Evolutionary conservation across 257 asterid genomes (phyloP).

Genomic region (Agastache rugosa): DNA sequence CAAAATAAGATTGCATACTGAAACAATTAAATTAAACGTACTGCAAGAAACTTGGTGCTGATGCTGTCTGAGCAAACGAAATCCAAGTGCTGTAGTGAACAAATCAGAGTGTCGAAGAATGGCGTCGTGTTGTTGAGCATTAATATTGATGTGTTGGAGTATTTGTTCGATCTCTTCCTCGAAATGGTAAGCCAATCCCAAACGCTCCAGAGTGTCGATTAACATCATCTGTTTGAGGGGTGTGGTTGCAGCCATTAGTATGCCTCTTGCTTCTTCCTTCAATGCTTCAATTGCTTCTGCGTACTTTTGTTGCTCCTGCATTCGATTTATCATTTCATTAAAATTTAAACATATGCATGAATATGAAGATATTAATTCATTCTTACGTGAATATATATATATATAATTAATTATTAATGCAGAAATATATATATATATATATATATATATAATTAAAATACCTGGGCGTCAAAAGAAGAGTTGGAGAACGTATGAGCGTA

Average conservation of each 20-base stretch:
- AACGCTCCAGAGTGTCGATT: slow-evolving; percentile 36
- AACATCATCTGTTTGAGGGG: slow-evolving; percentile 13
- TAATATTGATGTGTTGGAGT: slow-evolving; percentile 10
- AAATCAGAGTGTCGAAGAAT: slow-evolving; percentile 29
- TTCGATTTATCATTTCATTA: not conserved
- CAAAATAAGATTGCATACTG: too few species aligned
- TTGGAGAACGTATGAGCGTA: slow-evolving; percentile 27
- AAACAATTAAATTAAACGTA: not conserved
- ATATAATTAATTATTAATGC: too few species aligned
- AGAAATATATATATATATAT: too few species aligned
- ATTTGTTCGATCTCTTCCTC: slow-evolving; percentile 25
- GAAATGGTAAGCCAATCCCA: slow-evolving; percentile 45
- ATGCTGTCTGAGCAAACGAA: slow-evolving; percentile 40
- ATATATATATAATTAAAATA: too few species aligned
- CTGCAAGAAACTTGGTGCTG: slow-evolving; percentile 35
- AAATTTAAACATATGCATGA: too few species aligned
- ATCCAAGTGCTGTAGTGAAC: slow-evolving; percentile 30
- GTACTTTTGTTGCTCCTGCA: slow-evolving; percentile 33
- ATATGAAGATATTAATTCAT: too few species aligned
- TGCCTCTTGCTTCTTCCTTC: slow-evolving; percentile 31
- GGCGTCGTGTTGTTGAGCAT: not conserved
- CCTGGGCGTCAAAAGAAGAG: slow-evolving; percentile 16
- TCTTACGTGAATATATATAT: too few species aligned
- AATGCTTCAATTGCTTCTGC: slow-evolving; percentile 21
- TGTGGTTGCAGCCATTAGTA: slow-evolving; percentile 5